Evolutionary conservation across 2,329 filamentous ascomycete species (phyloP).

Genomic region (Xylariomycetidae sp.): DNA sequence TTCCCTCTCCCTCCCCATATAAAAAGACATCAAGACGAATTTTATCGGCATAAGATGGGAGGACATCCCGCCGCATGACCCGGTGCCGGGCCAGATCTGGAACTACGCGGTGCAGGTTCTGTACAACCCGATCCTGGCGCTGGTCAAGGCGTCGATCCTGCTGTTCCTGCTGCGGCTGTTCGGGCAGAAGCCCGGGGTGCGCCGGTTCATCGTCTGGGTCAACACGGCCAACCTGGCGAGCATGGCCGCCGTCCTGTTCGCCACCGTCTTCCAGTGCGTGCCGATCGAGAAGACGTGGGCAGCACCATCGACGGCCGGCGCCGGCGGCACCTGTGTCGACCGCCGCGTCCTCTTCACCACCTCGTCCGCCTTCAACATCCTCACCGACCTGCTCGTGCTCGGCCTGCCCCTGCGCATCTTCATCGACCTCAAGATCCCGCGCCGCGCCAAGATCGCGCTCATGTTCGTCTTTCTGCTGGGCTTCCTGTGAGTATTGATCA

Average conservation of each 20-base stretch:
- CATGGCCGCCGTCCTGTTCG: conserved; percentile 22
- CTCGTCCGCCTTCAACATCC: conserved; percentile 32
- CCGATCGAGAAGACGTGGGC: conserved; percentile 32
- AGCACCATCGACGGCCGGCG: conserved; percentile 9
- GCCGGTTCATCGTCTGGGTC: conserved; percentile 25
- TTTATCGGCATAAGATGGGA: conserved; percentile 15
- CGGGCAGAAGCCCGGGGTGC: conserved; percentile 29
- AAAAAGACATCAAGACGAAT: conserved; percentile 19
- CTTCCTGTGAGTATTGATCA: conserved; percentile 17
- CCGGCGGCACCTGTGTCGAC: conserved; percentile 27
- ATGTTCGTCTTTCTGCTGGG: conserved; percentile 36
- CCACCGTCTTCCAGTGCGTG: conserved; percentile 35
- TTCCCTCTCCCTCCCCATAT: background rate
- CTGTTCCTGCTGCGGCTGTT: conserved; percentile 41
- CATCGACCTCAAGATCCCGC: conserved; percentile 33
- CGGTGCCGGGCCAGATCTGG: conserved; percentile 20
- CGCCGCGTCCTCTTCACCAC: conserved; percentile 27
- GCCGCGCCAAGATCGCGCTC: conserved; percentile 32
- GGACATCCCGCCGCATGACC: conserved; percentile 17
- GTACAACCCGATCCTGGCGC: conserved; percentile 41
- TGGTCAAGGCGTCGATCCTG: conserved; percentile 41
- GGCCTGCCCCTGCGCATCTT: conserved; percentile 37
- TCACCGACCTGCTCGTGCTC: conserved; percentile 36
- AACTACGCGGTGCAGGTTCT: conserved; percentile 35
- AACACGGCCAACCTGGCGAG: conserved; percentile 28